These are phyloP conservation scores for Brassica hybrid DNA, from an alignment of 441 rosid species.

Conservation along the genomic window DNA sequence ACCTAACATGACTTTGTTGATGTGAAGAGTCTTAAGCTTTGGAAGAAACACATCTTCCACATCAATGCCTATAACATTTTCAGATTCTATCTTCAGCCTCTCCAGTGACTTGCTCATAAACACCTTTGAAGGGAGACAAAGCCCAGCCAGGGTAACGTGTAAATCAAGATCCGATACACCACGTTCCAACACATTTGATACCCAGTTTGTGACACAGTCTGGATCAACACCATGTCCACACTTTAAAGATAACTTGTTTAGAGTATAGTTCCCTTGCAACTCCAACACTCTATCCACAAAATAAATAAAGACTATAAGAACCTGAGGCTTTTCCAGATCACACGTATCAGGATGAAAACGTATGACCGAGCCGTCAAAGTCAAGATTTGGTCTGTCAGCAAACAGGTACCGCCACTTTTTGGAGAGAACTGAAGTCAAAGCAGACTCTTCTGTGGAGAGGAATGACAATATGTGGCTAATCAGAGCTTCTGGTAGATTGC, in stretches of 20 bases:
- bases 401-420: constrained; percentile 16
- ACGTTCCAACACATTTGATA: neutral
- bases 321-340: neutral
- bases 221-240: neutral
- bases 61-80: neutral
- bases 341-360: neutral
- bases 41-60: neutral
- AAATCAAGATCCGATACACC: constrained; percentile 14
- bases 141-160: neutral
- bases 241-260: neutral
- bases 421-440: constrained; percentile 25
- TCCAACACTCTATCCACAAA: constrained; percentile 17
- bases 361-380: neutral
- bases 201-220: neutral
- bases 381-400: constrained; percentile 4
- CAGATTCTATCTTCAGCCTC: neutral
- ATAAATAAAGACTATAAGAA: neutral
- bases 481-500: constrained; percentile 22
- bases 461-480: constrained; percentile 30
- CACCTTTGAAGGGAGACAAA: neutral
- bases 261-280: neutral
- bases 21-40: neutral
- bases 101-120: constrained; percentile 13
- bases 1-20: neutral
- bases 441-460: constrained; percentile 23